Base-by-base conservation (phyloP, 2,329 filamentous ascomycete species). In the Epichloe amarillans region DNA sequence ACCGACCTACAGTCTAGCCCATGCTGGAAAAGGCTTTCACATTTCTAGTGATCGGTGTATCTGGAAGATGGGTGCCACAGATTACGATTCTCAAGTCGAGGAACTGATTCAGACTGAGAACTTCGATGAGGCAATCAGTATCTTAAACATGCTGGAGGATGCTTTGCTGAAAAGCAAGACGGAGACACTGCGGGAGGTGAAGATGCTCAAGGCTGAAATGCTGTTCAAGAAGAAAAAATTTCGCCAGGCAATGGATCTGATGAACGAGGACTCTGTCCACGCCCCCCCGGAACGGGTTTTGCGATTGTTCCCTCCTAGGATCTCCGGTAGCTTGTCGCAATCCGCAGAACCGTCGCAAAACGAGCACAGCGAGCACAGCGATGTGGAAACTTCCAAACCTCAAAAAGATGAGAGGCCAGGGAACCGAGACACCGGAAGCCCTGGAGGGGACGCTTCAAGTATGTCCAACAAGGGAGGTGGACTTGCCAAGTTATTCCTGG, bases 21-120 rank as follows among this genome's bases (percentile, higher is more conserved):
- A 98, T 68, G 90, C 89, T 0, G 93, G 88, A 3, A 98, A 98
- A 64, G 91, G 90, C 0, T 98, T 98, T 60, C 78, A 97, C 53
- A 89, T 97, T 48, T 84, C 85, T 19, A 96, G 91, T 62, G 93
- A 97, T 51, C 78, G 93, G 43, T 85, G 79, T 36, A 86, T 98
- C 38, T 98, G 93, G 93, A 85, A 93, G 59, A 97, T 98, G 93
- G 87, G 83, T 55, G 86, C 91, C 3, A 82, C 90, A 38, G 86
- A 90, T 57, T 98, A 98, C 62, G 88, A 95, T 64, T 82, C 83
- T 2, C 93, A 98, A 63, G 81, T 97, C 21, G 80, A 89, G 53
- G 82, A 93, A 56, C 75, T 98, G 26, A 81, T 95, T 1, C 77
- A 82, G 19, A 79, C 77, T 53, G 80, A 77, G 10, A 78, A 80